Conservation (phyloP, 306 rosid species). For the Prunus mume region DNA sequence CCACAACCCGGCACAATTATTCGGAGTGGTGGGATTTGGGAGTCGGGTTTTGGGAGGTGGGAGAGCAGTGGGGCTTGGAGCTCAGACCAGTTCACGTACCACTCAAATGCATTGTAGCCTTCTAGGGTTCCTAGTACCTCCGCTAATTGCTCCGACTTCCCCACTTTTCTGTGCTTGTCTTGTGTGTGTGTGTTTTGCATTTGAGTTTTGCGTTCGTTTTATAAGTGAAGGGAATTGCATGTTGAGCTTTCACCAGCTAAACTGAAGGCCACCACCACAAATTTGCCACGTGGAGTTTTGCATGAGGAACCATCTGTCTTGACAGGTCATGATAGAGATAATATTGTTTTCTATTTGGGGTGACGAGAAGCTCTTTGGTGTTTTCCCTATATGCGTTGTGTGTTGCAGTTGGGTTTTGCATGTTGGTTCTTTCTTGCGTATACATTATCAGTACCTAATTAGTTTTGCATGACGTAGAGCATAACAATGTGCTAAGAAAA, state of each 20-base stretch:
- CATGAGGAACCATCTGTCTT: no score
- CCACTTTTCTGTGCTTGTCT: not conserved
- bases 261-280: no score
- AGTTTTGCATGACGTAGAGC: no score
- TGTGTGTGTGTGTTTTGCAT: not conserved
- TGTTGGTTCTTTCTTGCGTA: no score
- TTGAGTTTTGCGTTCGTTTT: not conserved
- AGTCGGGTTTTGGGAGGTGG: no score
- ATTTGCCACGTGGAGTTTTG: no score
- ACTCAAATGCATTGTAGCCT: constrained; percentile 77
- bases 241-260: no score
- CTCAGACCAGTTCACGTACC: constrained; percentile 84
- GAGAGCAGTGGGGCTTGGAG: constrained; percentile 46
- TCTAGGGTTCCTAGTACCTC: constrained; percentile 42
- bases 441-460: no score
- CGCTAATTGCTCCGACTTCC: not conserved
- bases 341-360: not conserved
- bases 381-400: not conserved
- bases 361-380: not conserved
- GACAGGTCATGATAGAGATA: no score
- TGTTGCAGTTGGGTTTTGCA: no score
- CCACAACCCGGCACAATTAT: constrained; percentile 75
- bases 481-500: no score
- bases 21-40: constrained; percentile 21
- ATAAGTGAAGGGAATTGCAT: not conserved